Evolutionary conservation across 768 basidiomycete genomes (phyloP).

Genomic region (Serendipita sp.): DNA sequence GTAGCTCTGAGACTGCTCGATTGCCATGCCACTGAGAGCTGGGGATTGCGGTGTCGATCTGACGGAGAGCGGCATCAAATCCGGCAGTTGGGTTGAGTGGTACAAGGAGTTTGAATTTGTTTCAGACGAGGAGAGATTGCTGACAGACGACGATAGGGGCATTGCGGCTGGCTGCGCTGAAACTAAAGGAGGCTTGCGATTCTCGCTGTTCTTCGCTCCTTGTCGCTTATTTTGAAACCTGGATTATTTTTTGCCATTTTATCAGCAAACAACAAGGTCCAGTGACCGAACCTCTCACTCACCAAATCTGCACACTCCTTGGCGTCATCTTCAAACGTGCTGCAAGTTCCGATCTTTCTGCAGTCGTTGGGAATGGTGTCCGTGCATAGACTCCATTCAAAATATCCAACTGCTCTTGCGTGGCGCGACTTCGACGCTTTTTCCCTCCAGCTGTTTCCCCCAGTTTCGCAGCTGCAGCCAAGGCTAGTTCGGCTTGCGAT

Average conservation of each 20-base stretch:
- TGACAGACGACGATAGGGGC: no score
- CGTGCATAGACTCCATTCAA: constrained; percentile 65
- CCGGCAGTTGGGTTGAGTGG: background rate
- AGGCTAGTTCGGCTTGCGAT: no score
- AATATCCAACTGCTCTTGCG: constrained; percentile 60
- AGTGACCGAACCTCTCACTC: constrained; percentile 14
- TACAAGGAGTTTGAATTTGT: no score
- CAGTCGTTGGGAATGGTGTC: constrained; percentile 77
- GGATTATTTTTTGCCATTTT: constrained; percentile 15
- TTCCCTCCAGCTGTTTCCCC: constrained; percentile 21
- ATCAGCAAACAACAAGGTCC: constrained; percentile 12
- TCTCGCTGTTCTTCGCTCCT: constrained; percentile 1
- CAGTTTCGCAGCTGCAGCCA: background rate
- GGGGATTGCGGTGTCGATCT: no score
- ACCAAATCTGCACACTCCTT: constrained; percentile 80
- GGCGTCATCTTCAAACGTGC: constrained; percentile 69
- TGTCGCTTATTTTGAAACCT: constrained; percentile 85
- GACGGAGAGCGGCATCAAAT: background rate
- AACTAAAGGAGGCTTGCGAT: background rate
- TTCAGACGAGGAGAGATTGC: no score
- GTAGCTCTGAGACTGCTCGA: no score
- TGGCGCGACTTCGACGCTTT: constrained; percentile 77
- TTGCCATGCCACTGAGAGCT: no score
- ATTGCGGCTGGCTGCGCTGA: background rate
- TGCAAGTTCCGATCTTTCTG: constrained; percentile 63